These are phyloP conservation scores for Saccharomycopsis guyanensis DNA, from an alignment of 805 yeast genomes.

Conservation along the genomic window DNA sequence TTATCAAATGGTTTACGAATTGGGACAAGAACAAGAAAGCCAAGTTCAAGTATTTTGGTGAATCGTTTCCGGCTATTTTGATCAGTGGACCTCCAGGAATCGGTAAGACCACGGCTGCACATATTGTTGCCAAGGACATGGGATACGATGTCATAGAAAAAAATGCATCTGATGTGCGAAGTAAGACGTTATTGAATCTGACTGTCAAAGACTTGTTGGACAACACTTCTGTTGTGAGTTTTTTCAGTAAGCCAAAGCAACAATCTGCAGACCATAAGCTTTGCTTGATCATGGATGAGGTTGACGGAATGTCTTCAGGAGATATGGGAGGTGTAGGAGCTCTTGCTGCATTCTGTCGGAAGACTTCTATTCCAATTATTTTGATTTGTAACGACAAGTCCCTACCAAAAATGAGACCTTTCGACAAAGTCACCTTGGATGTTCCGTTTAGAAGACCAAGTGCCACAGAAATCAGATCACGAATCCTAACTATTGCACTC, in stretches of 20 bases:
- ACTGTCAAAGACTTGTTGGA: conserved; percentile 64
- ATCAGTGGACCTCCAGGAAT: conserved; percentile 86
- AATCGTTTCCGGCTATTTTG: conserved; percentile 71
- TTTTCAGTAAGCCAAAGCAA: conserved; percentile 37
- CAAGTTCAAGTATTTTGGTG: conserved; percentile 53
- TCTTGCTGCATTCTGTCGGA: conserved; percentile 76
- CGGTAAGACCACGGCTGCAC: conserved; percentile 80
- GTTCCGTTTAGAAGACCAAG: conserved; percentile 85
- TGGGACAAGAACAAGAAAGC: conserved; percentile 59
- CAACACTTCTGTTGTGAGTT: conserved; percentile 81
- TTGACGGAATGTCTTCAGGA: conserved; percentile 99
- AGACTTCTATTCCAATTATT: conserved; percentile 83
- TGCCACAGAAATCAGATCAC: conserved; percentile 68
- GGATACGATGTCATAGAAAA: conserved; percentile 73
- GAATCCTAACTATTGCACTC: conserved; percentile 84
- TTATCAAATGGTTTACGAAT: conserved; percentile 64
- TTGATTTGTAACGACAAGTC: conserved; percentile 90
- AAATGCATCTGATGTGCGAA: conserved; percentile 85
- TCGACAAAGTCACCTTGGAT: conserved; percentile 75
- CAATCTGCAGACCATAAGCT: conserved; percentile 45
- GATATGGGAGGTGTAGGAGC: conserved; percentile 98
- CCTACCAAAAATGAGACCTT: conserved; percentile 92
- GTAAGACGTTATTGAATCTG: conserved; percentile 65
- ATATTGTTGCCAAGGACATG: conserved; percentile 56
- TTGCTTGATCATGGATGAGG: conserved; percentile 95